A percentile compares a stretch with the other conserved stretches of the same genome.
These are phyloP conservation scores for Boeremia exigua DNA, from an alignment of 2,329 filamentous ascomycete species.

Conservation along the genomic window DNA sequence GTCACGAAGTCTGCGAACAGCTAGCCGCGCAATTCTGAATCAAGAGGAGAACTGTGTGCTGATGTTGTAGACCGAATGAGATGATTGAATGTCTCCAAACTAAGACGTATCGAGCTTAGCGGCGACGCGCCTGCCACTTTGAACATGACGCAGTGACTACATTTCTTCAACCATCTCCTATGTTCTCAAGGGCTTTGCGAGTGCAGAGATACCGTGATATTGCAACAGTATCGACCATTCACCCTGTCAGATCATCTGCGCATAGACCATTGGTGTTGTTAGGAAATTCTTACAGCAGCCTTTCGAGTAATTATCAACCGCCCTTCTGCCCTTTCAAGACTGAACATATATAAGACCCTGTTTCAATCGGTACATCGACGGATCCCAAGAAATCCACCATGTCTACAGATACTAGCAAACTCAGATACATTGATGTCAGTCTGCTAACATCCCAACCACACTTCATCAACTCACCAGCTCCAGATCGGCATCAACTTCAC, in stretches of 20 bases:
- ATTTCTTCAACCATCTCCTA: conserved; percentile 12
- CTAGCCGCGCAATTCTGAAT: background rate
- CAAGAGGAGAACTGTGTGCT: background rate
- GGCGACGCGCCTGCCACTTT: background rate
- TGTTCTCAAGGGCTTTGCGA: conserved; percentile 16
- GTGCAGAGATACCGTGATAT: background rate
- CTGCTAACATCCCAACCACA: conserved; percentile 21
- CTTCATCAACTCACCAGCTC: conserved; percentile 16
- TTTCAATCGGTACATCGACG: background rate
- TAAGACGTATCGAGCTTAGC: conserved; percentile 1
- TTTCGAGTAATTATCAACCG: conserved; percentile 17
- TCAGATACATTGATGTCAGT: conserved; percentile 55
- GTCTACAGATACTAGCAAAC: conserved; percentile 17
- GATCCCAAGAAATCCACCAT: background rate
- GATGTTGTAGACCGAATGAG: background rate
- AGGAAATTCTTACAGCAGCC: conserved; percentile 3
- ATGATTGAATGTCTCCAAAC: background rate
- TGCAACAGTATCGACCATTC: background rate
- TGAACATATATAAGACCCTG: background rate
- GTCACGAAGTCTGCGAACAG: background rate
- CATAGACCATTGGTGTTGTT: background rate
- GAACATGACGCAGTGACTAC: conserved; percentile 12
- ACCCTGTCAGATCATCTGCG: background rate
- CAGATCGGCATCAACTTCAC: conserved; percentile 94
- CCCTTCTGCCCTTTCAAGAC: background rate